Percentiles rank a stretch among this genome's conserved stretches.
These are phyloP conservation scores for Coleophoma cylindrospora DNA, from an alignment of 2,329 filamentous ascomycete genomes.

Conservation along the genomic window DNA sequence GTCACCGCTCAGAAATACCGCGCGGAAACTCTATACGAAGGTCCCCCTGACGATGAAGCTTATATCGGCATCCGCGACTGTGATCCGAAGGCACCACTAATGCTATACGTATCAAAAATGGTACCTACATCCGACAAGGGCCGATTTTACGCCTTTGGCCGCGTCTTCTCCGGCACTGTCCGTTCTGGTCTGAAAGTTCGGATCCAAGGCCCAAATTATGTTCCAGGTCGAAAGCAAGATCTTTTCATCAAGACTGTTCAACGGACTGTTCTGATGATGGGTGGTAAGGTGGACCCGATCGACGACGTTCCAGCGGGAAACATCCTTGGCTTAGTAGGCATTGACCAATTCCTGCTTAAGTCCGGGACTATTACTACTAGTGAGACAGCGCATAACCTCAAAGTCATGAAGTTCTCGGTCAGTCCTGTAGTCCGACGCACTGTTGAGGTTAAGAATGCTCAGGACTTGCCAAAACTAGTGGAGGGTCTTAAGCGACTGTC, in stretches of 20 bases:
- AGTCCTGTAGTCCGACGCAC: slow-evolving; percentile 97
- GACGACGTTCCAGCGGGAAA: slow-evolving; percentile 99
- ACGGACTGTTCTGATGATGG: slow-evolving; percentile 99
- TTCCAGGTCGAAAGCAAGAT: slow-evolving; percentile 96
- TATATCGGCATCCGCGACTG: slow-evolving; percentile 98
- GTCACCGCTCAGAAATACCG: slow-evolving; percentile 96
- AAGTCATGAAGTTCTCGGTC: slow-evolving; percentile 99
- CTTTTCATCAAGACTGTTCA: slow-evolving; percentile 99
- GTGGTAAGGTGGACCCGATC: slow-evolving; percentile 97
- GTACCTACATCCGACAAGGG: slow-evolving; percentile 99
- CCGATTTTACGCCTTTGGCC: slow-evolving; percentile 99
- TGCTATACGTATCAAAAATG: slow-evolving; percentile 99
- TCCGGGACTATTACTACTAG: slow-evolving; percentile 97
- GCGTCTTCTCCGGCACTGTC: slow-evolving; percentile 99
- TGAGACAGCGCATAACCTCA: slow-evolving; percentile 98
- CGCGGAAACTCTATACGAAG: slow-evolving; percentile 98
- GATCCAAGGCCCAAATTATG: slow-evolving; percentile 99
- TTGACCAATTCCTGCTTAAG: slow-evolving; percentile 99
- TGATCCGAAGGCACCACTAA: slow-evolving; percentile 95
- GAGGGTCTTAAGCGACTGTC: slow-evolving; percentile 99
- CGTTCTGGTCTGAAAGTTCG: slow-evolving; percentile 98
- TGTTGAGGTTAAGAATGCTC: slow-evolving; percentile 99
- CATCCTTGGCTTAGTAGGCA: slow-evolving; percentile 98
- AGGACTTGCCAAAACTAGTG: slow-evolving; percentile 98
- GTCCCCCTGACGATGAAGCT: slow-evolving; percentile 85